phyloP scores from a whole-genome alignment of 495 filamentous ascomycete genomes.

The Aspergillus baeticus region DNA sequence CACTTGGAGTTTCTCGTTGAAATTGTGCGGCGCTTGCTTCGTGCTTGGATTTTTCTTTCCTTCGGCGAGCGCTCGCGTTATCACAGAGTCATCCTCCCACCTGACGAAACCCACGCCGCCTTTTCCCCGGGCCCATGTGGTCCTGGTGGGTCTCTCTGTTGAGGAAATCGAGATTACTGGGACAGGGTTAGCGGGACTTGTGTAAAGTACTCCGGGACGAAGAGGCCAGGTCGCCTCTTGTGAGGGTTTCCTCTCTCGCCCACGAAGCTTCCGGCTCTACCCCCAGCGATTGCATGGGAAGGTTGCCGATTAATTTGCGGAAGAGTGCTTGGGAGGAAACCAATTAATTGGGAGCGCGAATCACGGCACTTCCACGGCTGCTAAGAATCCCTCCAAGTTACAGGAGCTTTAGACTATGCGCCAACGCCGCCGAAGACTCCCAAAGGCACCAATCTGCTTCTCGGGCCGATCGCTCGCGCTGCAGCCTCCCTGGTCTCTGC shows the following conservation, averaged over 20 bases:
- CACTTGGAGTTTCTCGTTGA: conserved; percentile 11
- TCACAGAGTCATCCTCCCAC: too few species aligned
- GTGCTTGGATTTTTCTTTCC: background rate
- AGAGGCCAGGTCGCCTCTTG: background rate
- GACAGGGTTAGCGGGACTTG: background rate
- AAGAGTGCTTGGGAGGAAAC: background rate
- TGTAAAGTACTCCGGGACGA: background rate
- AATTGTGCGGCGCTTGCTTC: conserved; percentile 1
- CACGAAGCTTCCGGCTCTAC: background rate
- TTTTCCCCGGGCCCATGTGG: background rate
- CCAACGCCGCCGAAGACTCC: conserved; percentile 3
- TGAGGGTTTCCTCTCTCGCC: background rate
- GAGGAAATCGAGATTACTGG: background rate
- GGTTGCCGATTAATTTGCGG: background rate
- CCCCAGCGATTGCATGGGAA: background rate
- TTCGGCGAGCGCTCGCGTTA: too few species aligned
- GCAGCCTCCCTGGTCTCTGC: background rate
- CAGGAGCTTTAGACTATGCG: conserved; percentile 14
- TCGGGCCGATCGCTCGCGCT: conserved; percentile 22
- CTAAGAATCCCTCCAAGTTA: conserved; percentile 7
- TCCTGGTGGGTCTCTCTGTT: background rate
- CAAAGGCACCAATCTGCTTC: conserved; percentile 14
- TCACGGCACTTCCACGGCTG: conserved; percentile 7
- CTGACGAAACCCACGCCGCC: background rate
- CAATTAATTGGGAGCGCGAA: background rate